Evolutionary conservation across 2,329 filamentous ascomycete species (phyloP), one percentile per base, ranked within the genome.

Genomic region (Meredithiella fracta): DNA sequence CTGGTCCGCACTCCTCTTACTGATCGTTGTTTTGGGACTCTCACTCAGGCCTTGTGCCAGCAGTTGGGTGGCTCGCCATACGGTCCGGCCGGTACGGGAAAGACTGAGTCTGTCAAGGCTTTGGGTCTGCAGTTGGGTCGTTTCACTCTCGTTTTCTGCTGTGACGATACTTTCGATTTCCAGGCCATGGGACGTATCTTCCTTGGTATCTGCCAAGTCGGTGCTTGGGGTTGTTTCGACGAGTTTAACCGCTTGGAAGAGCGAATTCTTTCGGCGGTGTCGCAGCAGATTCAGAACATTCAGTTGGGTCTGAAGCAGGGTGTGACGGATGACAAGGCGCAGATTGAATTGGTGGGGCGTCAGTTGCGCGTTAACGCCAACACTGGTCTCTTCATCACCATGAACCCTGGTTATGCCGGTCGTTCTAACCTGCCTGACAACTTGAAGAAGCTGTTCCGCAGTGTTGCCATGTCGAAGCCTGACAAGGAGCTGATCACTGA

Each of bases 161-260:
- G 92, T 72, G 92, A 99, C 66, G 92, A 98, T 69, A 98, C 92
- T 0, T 99, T 99, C 64, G 92, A 99, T 68, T 98, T 97, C 75
- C 92, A 98, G 66, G 92, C 92, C 53, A 98, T 99, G 92, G 94
- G 94, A 14, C 87, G 92, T 62, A 99, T 99, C 63, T 98, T 99
- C 78, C 77, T 98, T 37, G 92, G 92, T 77, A 94, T 99, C 60
- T 98, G 94, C 67, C 92, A 98, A 68, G 92, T 99, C 51, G 92
- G 92, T 67, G 92, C 92, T 3, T 99, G 92, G 92, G 94, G 94
- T 64, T 99, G 92, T 73, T 99, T 99, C 69, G 92, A 99, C 65
- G 92, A 99, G 73, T 99, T 99, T 76, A 99, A 99, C 70, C 86
- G 92, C 77, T 76, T 99, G 20, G 92, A 99, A 65, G 92, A 99